Conservation (phyloP, 2,329 filamentous ascomycete species). For the Cladosporium sp. region DNA sequence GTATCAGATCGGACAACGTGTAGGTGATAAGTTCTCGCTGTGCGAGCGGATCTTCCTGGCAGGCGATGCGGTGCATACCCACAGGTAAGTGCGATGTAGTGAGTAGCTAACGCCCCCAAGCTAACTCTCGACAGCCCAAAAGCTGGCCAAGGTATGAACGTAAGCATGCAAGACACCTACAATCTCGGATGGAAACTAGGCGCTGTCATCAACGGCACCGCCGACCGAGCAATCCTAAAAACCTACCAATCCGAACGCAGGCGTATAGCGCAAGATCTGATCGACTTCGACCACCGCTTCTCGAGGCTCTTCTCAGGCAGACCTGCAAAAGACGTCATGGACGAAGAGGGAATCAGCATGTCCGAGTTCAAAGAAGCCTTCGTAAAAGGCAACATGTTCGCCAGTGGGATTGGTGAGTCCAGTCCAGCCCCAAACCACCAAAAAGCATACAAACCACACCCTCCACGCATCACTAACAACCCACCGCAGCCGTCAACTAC, state of each 20-base stretch:
- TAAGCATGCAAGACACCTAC: neutral
- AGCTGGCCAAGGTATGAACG: neutral
- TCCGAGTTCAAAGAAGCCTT: slow-evolving; percentile 64
- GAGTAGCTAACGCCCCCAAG: too few relatives aligned
- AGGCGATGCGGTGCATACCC: neutral
- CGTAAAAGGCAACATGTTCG: slow-evolving; percentile 61
- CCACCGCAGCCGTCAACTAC: slow-evolving; percentile 56
- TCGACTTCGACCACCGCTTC: slow-evolving; percentile 57
- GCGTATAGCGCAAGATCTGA: too few relatives aligned
- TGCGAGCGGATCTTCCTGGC: neutral
- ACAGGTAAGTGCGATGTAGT: too few relatives aligned
- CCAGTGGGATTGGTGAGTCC: slow-evolving; percentile 53
- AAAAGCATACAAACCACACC: too few relatives aligned
- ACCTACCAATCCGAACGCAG: too few relatives aligned
- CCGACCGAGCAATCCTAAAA: too few relatives aligned
- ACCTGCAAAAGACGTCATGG: slow-evolving; percentile 62
- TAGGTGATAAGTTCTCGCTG: neutral
- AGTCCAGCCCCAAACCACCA: too few relatives aligned
- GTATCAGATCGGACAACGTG: neutral
- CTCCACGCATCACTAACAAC: neutral
- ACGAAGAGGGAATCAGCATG: slow-evolving; percentile 64
- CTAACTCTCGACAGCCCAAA: neutral
- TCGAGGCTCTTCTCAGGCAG: slow-evolving; percentile 58
- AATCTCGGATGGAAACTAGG: too few relatives aligned
- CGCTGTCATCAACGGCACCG: too few relatives aligned